These are phyloP conservation scores for Barnettozyma wickerhamii DNA, from an alignment of 805 yeast genomes.

Conservation along the genomic window DNA sequence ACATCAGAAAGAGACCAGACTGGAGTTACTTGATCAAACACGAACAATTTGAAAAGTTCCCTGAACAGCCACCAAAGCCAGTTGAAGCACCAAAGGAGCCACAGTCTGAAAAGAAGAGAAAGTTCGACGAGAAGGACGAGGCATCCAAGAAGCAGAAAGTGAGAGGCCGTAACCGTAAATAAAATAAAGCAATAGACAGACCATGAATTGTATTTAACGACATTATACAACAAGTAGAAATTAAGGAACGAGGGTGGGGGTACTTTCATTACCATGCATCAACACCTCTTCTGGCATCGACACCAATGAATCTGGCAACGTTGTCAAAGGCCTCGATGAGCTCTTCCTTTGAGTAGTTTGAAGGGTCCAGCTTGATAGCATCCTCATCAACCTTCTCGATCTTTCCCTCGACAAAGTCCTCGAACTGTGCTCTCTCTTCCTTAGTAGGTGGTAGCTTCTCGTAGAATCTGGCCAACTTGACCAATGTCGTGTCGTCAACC, in stretches of 20 bases:
- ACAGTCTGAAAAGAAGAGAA: constrained; percentile 16
- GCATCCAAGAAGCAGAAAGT: constrained; percentile 22
- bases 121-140: constrained; percentile 2
- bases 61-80: constrained; percentile 33
- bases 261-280: constrained; percentile 51
- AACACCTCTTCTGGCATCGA: constrained; percentile 47
- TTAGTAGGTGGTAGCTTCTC: constrained; percentile 67
- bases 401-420: constrained; percentile 49
- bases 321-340: constrained; percentile 53
- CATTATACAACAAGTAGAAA: no score
- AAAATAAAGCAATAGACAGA: no score
- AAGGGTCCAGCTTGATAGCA: constrained; percentile 27
- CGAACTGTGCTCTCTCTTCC: constrained; percentile 48
- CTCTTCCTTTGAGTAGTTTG: constrained; percentile 39
- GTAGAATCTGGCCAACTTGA: constrained; percentile 64
- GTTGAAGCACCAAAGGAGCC: constrained; percentile 6
- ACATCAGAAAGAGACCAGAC: constrained; percentile 65
- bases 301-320: constrained; percentile 66
- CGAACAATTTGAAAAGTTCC: constrained; percentile 40
- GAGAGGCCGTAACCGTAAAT: constrained; percentile 26
- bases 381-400: constrained; percentile 34
- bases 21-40: constrained; percentile 70
- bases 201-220: no score
- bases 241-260: no score
- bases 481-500: constrained; percentile 41